Base-by-base conservation (phyloP, 208 protist genomes). In the Crithidia brevicula region DNA sequence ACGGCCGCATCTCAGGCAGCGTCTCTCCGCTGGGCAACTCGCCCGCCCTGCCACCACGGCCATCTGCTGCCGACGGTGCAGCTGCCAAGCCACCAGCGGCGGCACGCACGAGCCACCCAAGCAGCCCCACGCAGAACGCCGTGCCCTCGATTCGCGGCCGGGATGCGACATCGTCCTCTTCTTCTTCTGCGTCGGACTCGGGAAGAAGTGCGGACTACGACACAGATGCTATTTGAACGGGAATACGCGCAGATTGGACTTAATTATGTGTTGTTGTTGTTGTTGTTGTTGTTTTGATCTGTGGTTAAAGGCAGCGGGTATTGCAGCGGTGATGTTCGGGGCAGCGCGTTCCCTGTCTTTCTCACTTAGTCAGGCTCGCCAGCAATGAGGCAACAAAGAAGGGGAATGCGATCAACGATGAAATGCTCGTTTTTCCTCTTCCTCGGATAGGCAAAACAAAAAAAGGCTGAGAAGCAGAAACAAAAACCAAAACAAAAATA, bases 81-180 rank as follows among this genome's bases (percentile, higher is more conserved):
- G n/a, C 11, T 3, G 34, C 33, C 42, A 28, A 4, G 8, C 25
- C 36, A 47, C 15, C n/a, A n/a, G n/a, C n/a, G n/a, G 27, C 36
- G 54, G 16, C 54, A 31, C 54, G 54, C n/a, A 57, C n/a, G 7
- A 31, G 31, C 38, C 43, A 33, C 34, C 23, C 36, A 42, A 42
- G 10, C 4, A 38, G 20, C 22, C 43, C 65, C 4, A 20, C 57
- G 25, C 25, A 45, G 49, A 30, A 20, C 25, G 22, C 43, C 22
- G 53, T 70, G 42, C 53, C 64, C 15, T 70, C 64, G n/a, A 70
- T 70, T 45, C 53, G 64, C 15, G 66, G 15, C 3, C 66, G 54
- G 11, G 31, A 30, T 8, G 22, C 62, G 9, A 22, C 49, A 11
- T 9, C 57, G 3, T 34, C 42, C 7, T 38, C 57, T 15, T 33